Evolutionary conservation across 164 flowering plant genomes (phyloP), one percentile per base, ranked within the genome.

Genomic region (Platanus orientalis): DNA sequence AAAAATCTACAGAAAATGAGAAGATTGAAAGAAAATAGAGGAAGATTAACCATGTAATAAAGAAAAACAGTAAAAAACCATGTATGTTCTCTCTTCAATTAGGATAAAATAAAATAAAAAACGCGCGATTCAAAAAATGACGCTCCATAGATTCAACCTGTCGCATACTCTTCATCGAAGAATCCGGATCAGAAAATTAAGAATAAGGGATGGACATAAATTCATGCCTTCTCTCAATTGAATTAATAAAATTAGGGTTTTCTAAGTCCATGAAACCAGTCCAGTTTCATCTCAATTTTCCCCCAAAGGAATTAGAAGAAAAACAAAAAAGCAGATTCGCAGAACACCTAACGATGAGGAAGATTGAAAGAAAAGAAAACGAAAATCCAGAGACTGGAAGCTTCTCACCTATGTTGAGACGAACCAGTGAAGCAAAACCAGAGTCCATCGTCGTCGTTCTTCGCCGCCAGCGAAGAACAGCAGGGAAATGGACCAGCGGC

Each of bases 381-480:
- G 32, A 30, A 26, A 36, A n/a, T 5, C n/a, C 20, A 58, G 51
- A 56, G 36, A 66, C 27, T 16, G 23, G 23, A 57, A 53, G n/a
- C 1, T 20, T 17, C 58, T 54, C 57, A 88, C 94, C 94, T 24
- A 88, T 84, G 69, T 83, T 82, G 47, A 88, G 88, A 57, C 79
- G 85, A 66, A 88, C 78, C 21, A 83, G 40, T 27, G 85, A 80
- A 25, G 84, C 63, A 25, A 42, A 58, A 66, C 68, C 75, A 11
- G 79, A 60, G 17, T 47, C 61, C 70, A 67, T 74, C 62, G 34
- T 52, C 65, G 60, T 71, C 30, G 39, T 50, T 45, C 50, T n/a
- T 57, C 16, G n/a, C 27, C 27, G 64, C 44, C 39, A 26, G 23
- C 27, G n/a, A 39, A 34, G 30, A 20, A 4, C 59, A 59, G 21